phyloP scores from a whole-genome alignment of 805 yeast genomes.

The Saccharomycopsis capsularis region DNA sequence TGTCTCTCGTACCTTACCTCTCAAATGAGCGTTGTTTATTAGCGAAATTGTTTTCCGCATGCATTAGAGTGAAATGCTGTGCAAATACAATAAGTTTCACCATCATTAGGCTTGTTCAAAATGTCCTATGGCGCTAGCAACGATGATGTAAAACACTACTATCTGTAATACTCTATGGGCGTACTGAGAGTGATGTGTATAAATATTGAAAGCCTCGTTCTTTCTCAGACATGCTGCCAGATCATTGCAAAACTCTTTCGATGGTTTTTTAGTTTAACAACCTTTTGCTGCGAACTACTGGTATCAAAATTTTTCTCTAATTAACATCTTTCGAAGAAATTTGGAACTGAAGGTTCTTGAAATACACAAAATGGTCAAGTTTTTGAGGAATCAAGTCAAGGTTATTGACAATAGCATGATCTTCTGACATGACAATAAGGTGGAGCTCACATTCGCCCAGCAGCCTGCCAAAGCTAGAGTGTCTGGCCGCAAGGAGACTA shows the following conservation, averaged over 20 bases:
- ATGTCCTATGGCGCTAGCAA: background rate
- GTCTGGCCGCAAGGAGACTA: slow-evolving; percentile 21
- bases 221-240: too few species aligned
- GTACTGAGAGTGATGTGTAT: background rate
- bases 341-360: too few species aligned
- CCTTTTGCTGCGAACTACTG: background rate
- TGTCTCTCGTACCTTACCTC: too few species aligned
- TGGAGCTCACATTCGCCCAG: slow-evolving; percentile 16
- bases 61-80: background rate
- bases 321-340: background rate
- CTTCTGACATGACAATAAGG: slow-evolving; percentile 5
- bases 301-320: background rate
- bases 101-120: background rate
- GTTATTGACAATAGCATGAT: slow-evolving; percentile 10
- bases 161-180: background rate
- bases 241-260: too few species aligned
- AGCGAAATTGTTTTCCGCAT: too few species aligned
- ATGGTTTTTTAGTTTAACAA: too few species aligned
- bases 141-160: too few species aligned
- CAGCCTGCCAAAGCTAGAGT: slow-evolving; percentile 23
- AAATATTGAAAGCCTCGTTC: background rate
- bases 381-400: slow-evolving; percentile 17
- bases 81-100: background rate
- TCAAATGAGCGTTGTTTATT: too few species aligned
- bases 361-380: slow-evolving; percentile 19